These are phyloP conservation scores for Rubia peregrina DNA, from an alignment of 305 asterid species.

Conservation along the genomic window DNA sequence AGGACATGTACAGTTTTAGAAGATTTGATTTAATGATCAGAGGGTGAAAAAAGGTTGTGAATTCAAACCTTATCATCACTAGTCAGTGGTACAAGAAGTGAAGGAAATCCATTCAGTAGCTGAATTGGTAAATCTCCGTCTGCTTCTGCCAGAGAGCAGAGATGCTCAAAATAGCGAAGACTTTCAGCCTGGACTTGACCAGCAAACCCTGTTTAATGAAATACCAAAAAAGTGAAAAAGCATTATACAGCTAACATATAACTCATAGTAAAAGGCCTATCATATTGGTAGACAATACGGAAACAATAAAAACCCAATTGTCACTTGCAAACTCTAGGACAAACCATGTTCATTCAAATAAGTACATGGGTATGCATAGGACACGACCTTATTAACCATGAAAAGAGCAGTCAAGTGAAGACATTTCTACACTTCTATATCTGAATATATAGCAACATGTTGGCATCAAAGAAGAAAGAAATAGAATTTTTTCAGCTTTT, in stretches of 20 bases:
- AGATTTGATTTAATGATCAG: not conserved
- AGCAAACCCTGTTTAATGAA: slow-evolving; percentile 45
- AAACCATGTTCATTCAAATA: not conserved
- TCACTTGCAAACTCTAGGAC: not conserved
- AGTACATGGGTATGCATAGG: not conserved
- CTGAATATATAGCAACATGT: not conserved
- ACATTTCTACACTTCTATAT: not conserved
- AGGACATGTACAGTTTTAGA: not conserved
- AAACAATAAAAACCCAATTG: not conserved
- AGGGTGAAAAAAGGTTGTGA: not conserved
- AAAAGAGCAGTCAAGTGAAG: not conserved
- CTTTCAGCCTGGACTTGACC: slow-evolving; percentile 55
- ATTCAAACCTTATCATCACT: slow-evolving; percentile 65
- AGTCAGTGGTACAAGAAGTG: slow-evolving; percentile 67
- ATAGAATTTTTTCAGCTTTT: not conserved
- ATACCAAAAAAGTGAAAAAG: not conserved
- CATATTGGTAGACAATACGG: not conserved
- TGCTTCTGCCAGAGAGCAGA: slow-evolving; percentile 47
- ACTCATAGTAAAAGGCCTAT: not conserved
- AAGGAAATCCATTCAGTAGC: slow-evolving; percentile 55
- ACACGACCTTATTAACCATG: not conserved
- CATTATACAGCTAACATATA: not conserved
- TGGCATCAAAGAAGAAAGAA: not conserved
- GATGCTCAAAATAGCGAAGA: slow-evolving; percentile 46
- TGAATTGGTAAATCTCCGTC: slow-evolving; percentile 43